These are phyloP conservation scores for Kurtzmaniella fragi DNA, from an alignment of 805 yeast species.

Conservation along the genomic window DNA sequence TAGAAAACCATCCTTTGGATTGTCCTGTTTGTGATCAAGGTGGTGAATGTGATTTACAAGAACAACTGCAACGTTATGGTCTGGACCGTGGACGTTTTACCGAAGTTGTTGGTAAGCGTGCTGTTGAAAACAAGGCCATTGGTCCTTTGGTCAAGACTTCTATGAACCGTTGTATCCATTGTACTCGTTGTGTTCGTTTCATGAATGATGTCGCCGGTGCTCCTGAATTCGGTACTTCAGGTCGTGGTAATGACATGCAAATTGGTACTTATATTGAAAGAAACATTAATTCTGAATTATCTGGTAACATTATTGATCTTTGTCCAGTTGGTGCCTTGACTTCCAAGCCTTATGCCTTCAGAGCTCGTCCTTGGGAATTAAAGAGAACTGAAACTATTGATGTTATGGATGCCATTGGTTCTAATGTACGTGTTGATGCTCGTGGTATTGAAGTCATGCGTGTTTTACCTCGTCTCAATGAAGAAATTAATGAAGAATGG, in stretches of 20 bases:
- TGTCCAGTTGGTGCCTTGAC: slow-evolving; percentile 94
- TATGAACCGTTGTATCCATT: slow-evolving; percentile 90
- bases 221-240: slow-evolving; percentile 83
- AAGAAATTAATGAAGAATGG: slow-evolving; percentile 89
- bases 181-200: slow-evolving; percentile 87
- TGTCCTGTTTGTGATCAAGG: slow-evolving; percentile 94
- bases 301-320: slow-evolving; percentile 81
- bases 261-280: slow-evolving; percentile 86
- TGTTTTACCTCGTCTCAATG: slow-evolving; percentile 79
- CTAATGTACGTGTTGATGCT: slow-evolving; percentile 78
- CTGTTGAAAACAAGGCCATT: slow-evolving; percentile 84
- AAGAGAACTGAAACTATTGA: slow-evolving; percentile 85
- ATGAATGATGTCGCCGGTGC: slow-evolving; percentile 91
- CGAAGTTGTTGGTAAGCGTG: slow-evolving; percentile 81
- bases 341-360: slow-evolving; percentile 86
- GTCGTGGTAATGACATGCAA: slow-evolving; percentile 90
- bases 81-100: slow-evolving; percentile 80
- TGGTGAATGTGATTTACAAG: slow-evolving; percentile 91
- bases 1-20: slow-evolving; percentile 87
- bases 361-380: slow-evolving; percentile 90
- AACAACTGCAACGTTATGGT: slow-evolving; percentile 79
- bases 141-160: slow-evolving; percentile 88
- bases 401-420: slow-evolving; percentile 78
- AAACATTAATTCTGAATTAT: slow-evolving; percentile 77
- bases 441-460: slow-evolving; percentile 87